Base-by-base conservation (phyloP, 2,329 filamentous ascomycete genomes). In the Capronia coronata region DNA sequence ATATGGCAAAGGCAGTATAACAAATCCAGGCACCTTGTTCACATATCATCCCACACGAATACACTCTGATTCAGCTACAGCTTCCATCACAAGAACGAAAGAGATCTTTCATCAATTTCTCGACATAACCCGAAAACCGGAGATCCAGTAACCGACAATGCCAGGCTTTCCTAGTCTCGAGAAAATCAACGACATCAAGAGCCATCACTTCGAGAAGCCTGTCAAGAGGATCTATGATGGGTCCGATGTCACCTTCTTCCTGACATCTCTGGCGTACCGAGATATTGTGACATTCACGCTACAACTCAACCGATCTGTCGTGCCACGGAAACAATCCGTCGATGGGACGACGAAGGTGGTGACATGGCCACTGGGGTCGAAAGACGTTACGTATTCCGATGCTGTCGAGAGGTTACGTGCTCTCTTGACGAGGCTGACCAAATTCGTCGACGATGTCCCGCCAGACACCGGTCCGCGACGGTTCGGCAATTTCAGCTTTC, bases 401-500 rank as follows among this genome's bases (percentile, higher is more conserved):
- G 75, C 82, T 0, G 76, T 95, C 16, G 71, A 72, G 43, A 75
- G 74, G 8, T 71, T 97, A 16, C 81, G 83, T 65, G 65, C 71
- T 8, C 72, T 98, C 29, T 70, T 97, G 13, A 68, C 74, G 4
- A 77, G 73, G 42, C 72, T 94, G 11, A 78, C 80, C 44, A 69
- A 69, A 7, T 76, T 94, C 43, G 79, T 95, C 43, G 79, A 84
- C 13, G 81, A 90, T 62, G 86, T 82, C 1, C 91, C 90, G 1
- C 91, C 91, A 0, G 86, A 94, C 61, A 80, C 82, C 5, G 90
- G 90, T 11, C 90, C 91, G 14, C 77, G 91, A 46, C 78, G 93
- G 55, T 98, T 97, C 65, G 93, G 93, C 27, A 98, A 98, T 65
- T 74, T 87, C 39, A 91, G 86, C 62, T 98, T 95, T 67, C 78